Conservation (phyloP, 768 basidiomycete genomes). For the Mycena vulgaris region DNA sequence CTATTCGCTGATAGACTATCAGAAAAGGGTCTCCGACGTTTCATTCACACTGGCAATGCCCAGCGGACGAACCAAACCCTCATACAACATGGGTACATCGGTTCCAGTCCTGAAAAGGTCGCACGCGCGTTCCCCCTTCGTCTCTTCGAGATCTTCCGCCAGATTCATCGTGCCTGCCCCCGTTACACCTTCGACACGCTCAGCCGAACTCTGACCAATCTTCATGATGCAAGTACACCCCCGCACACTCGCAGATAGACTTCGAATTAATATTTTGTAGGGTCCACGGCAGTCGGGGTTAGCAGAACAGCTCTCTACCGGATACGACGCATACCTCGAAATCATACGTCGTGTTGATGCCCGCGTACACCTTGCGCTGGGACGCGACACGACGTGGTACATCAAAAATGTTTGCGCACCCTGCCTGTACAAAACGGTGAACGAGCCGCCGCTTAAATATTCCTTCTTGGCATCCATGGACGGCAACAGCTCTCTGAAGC, state of each 20-base stretch:
- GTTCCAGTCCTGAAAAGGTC: conserved; percentile 36
- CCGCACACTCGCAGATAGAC: too few relatives aligned
- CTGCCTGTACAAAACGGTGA: conserved; percentile 4
- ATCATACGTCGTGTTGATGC: conserved; percentile 8
- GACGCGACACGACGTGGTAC: conserved; percentile 7
- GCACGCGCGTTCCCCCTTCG: conserved; percentile 37
- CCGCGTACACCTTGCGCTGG: neutral
- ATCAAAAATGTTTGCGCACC: conserved; percentile 16
- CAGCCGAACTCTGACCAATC: conserved; percentile 28
- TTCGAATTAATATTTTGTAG: too few relatives aligned
- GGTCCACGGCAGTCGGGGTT: neutral
- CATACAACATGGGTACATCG: conserved; percentile 41
- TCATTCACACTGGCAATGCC: neutral
- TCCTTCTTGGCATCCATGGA: conserved; percentile 16
- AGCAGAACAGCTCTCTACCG: neutral
- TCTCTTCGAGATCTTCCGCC: conserved; percentile 42
- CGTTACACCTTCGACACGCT: conserved; percentile 42
- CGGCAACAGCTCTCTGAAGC: conserved; percentile 18
- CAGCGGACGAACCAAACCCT: conserved; percentile 37
- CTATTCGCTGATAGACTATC: neutral
- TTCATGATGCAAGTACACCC: conserved; percentile 39
- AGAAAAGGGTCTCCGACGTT: neutral
- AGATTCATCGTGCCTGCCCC: conserved; percentile 43
- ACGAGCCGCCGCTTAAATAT: conserved; percentile 2
- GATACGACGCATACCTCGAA: conserved; percentile 18